Conservation (phyloP, 495 filamentous ascomycete species). For the Penicillium antarcticum region DNA sequence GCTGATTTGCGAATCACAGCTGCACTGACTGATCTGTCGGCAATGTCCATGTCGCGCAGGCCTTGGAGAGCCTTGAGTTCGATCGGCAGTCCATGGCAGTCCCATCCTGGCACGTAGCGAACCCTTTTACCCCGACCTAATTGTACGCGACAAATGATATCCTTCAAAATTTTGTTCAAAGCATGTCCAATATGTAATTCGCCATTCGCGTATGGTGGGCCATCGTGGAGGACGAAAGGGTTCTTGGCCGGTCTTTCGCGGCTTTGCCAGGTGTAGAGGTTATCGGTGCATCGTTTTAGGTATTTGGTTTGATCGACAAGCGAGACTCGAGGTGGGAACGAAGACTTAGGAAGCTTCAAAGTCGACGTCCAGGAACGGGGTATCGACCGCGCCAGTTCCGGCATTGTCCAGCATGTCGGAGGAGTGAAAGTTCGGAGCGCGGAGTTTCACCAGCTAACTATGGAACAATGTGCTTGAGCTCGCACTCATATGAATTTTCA, state of each 20-base stretch:
- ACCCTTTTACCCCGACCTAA: constrained; percentile 73
- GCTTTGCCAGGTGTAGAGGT: constrained; percentile 85
- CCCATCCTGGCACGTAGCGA: constrained; percentile 93
- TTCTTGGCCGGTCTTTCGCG: constrained; percentile 53
- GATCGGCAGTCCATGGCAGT: constrained; percentile 97
- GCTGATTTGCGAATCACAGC: constrained; percentile 66
- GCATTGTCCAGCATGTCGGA: constrained; percentile 39
- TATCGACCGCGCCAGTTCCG: constrained; percentile 42
- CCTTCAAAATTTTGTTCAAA: constrained; percentile 95
- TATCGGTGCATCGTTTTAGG: constrained; percentile 76
- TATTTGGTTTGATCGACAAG: constrained; percentile 57
- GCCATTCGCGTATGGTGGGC: constrained; percentile 95
- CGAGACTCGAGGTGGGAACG: constrained; percentile 53
- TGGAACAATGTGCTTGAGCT: too few relatives aligned
- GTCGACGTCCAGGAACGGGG: constrained; percentile 58
- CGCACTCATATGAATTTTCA: too few relatives aligned
- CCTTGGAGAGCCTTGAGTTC: constrained; percentile 90
- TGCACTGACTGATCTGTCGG: constrained; percentile 21
- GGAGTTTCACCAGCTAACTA: too few relatives aligned
- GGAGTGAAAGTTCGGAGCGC: constrained; percentile 1
- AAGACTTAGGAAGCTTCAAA: constrained; percentile 56
- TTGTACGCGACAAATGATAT: constrained; percentile 81
- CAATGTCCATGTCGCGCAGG: constrained; percentile 27
- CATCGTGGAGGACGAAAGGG: constrained; percentile 86
- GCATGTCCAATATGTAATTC: constrained; percentile 95